Base-by-base conservation (phyloP, 208 protist species). In the Trypanosoma conorhini region DNA sequence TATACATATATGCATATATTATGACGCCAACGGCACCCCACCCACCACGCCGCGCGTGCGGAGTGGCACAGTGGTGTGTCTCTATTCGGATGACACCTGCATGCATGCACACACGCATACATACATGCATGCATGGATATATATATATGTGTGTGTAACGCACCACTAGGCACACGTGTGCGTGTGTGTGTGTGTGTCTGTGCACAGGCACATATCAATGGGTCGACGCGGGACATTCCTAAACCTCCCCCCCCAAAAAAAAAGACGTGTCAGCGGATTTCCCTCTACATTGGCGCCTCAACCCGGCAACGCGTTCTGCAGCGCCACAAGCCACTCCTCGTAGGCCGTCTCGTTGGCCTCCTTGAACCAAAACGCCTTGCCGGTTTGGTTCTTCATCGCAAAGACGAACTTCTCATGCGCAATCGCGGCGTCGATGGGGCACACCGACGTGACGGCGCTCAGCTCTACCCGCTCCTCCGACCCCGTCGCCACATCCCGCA, bases 281-380 rank as follows among this genome's bases (percentile, higher is more conserved):
- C 22, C 1, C 15, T 35, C n/a, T 35, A 59, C 55, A n/a, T 3
- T 1, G 19, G 7, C 15, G 28, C 26, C 22, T 63, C 52, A 77
- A 55, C 61, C 85, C 30, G 88, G 81, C 21, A 80, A 77, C 7
- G 85, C 89, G 26, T 77, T 79, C 72, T 92, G 82, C 24, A 95
- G 70, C 19, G 81, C 82, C 19, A 55, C 73, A 21, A 92, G 67
- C 89, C 89, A 95, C 67, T 85, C 57, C 30, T 89, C 74, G 59
- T 83, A 91, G 5, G 80, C 71, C 26, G 55, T 55, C 62, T 80
- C 75, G 56, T 70, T 74, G 3, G 66, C 33, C 19, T 79, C 87
- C 67, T 82, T 88, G 62, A 95, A 92, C 89, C 89, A 95, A 59
- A 88, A 95, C 0, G 82, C 89, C 72, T 91, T 92, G 3, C 87